These are phyloP conservation scores for Poterioochromonas sp. DNA, from an alignment of 352 stramenopile genomes.

Conservation along the genomic window DNA sequence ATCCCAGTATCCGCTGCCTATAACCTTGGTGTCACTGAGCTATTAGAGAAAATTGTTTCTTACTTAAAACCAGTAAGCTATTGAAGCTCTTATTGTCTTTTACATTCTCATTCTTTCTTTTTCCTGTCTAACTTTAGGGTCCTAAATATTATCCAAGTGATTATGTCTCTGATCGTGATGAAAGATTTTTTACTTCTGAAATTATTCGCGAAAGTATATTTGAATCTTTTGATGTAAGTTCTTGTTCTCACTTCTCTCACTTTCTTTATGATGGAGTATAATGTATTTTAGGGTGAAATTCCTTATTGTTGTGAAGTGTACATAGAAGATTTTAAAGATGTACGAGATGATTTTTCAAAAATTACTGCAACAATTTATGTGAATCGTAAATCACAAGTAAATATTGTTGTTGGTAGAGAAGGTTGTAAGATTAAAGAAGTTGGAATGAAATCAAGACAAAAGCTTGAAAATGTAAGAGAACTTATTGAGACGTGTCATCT, in stretches of 20 bases:
- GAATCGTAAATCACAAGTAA: background rate
- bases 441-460: background rate
- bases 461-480: background rate
- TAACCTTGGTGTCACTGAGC: background rate
- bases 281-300: constrained; percentile 12
- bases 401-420: background rate
- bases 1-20: background rate
- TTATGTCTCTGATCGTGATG: background rate
- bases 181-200: constrained; percentile 15
- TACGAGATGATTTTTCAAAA: background rate
- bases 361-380: constrained; percentile 10
- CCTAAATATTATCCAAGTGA: constrained; percentile 12
- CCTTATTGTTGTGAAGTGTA: constrained; percentile 9
- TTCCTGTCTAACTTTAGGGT: background rate
- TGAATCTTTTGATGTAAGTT: background rate
- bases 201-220: constrained; percentile 17
- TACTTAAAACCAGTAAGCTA: background rate
- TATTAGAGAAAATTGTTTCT: background rate
- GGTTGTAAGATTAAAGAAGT: background rate
- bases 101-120: background rate
- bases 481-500: background rate
- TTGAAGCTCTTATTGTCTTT: background rate
- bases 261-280: background rate
- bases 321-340: background rate
- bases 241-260: background rate